phyloP scores from a whole-genome alignment of 345 rosid species.

The Moricandia arvensis region DNA sequence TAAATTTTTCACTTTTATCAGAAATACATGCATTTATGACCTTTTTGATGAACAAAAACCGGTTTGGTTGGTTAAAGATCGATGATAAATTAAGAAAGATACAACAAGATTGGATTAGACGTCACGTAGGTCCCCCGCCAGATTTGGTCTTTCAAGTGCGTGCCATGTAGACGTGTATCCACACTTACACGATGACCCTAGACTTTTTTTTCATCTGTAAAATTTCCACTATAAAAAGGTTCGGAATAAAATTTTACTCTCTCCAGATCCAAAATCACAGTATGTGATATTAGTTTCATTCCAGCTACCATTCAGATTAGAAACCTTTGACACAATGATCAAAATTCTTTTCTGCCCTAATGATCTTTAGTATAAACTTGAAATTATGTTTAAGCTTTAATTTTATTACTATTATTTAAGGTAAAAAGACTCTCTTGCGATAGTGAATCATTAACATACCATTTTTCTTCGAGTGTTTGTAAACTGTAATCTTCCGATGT shows the following conservation, averaged over 20 bases:
- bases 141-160: slow-evolving; percentile 25
- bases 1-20: no score
- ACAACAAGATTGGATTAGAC: slow-evolving; percentile 25
- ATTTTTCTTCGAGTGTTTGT: not conserved
- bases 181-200: not conserved
- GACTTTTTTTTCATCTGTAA: not conserved
- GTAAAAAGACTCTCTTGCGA: not conserved
- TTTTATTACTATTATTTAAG: no score
- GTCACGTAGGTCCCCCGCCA: slow-evolving; percentile 30
- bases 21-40: not conserved
- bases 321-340: no score
- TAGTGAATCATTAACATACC: not conserved
- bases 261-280: no score
- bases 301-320: no score
- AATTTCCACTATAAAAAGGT: no score
- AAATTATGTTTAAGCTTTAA: no score
- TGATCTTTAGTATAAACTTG: no score
- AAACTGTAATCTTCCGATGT: no score
- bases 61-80: not conserved
- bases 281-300: no score
- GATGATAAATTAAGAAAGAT: not conserved
- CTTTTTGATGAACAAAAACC: not conserved
- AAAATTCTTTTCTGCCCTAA: no score
- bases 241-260: no score
- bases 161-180: slow-evolving; percentile 35